Evolutionary conservation across 768 basidiomycete genomes (phyloP).

Genomic region (Trametes gibbosa): DNA sequence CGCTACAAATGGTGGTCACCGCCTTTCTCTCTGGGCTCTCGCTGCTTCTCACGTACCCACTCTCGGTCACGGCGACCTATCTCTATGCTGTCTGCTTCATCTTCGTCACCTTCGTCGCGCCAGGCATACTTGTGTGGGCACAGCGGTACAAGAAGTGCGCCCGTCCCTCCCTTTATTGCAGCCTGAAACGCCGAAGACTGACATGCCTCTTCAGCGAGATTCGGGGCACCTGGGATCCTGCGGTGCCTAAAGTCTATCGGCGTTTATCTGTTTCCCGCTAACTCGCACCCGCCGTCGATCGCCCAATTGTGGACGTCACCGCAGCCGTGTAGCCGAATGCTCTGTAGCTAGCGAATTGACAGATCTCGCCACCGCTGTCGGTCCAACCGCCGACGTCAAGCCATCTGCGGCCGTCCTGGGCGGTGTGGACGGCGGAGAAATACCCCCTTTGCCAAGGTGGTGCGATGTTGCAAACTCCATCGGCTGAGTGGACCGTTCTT

Average conservation of each 20-base stretch:
- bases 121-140: slow-evolving; percentile 76
- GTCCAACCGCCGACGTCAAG: neutral
- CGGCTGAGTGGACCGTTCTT: neutral
- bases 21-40: slow-evolving; percentile 47
- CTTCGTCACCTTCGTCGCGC: slow-evolving; percentile 69
- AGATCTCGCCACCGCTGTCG: neutral
- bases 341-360: neutral
- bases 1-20: slow-evolving; percentile 54
- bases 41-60: slow-evolving; percentile 46
- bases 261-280: slow-evolving; percentile 16
- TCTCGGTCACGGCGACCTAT: slow-evolving; percentile 55
- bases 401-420: neutral
- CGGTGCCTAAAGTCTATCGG: slow-evolving; percentile 49
- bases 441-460: neutral
- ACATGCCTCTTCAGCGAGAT: slow-evolving; percentile 60
- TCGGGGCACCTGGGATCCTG: slow-evolving; percentile 88
- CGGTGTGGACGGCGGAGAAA: neutral
- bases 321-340: neutral
- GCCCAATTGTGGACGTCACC: neutral
- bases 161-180: neutral
- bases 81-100: slow-evolving; percentile 49
- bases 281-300: slow-evolving; percentile 2
- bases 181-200: neutral
- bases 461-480: neutral
- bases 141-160: slow-evolving; percentile 85